Base-by-base conservation (phyloP, 2,329 filamentous ascomycete genomes). In the Neophaeococcomyces aloes region DNA sequence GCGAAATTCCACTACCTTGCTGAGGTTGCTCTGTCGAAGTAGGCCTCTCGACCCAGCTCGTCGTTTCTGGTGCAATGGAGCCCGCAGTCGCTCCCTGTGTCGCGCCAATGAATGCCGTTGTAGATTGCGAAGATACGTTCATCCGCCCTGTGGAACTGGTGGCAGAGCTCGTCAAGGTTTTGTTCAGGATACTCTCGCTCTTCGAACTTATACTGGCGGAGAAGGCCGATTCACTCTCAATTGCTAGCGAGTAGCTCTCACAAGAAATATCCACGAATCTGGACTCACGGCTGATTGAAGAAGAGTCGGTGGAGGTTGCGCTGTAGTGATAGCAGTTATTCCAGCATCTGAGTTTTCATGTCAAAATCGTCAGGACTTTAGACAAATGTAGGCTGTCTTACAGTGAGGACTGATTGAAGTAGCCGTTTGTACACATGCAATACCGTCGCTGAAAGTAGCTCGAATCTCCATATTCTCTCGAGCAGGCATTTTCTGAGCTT, bases 401-500 rank as follows among this genome's bases (percentile, higher is more conserved):
- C 32, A 18, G 10, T 35, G 32, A 35, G 32, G 32, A 35, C n/a
- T 21, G 32, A 35, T 35, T 35, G 7, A 18, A 35, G 19, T 35
- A 35, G 15, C 32, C 32, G 14, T 35, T 35, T 6, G 4, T 35
- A 21, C 32, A 35, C 32, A 35, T 35, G 32, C 32, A 35, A 10
- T 18, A 17, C 7, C 19, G 8, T 35, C 19, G 8, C 4, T 17
- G 15, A 21, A 13, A 35, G 32, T 13, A 35, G 19, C n/a, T 35
- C 15, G 15, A 17, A 35, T 21, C 32, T 3, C 15, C 4, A 21
- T 35, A 35, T 35, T 18, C 4, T 21, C 32, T 17, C 32, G 32
- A 35, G n/a, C 32, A 35, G 32, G 32, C 32, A 21, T 35, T 21
- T 21, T 35, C 5, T 35, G 32, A 35, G 32, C 32, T 35, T 7